Conservation (phyloP, 371 early-diverging fungal genomes). For the Cladochytrium tenue region DNA sequence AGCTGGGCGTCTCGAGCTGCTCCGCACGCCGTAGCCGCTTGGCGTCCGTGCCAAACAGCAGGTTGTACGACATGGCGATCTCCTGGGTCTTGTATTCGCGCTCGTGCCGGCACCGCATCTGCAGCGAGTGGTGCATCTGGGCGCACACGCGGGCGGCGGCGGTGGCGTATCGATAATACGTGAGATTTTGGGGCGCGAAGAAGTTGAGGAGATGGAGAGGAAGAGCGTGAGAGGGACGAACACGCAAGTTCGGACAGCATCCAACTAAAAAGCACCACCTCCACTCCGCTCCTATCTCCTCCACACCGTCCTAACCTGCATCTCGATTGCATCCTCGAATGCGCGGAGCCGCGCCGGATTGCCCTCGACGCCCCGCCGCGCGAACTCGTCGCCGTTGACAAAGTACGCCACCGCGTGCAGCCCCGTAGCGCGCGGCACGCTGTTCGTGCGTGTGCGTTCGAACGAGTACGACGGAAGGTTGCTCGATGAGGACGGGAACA, state of each 20-base stretch:
- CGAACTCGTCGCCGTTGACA: conserved; percentile 11
- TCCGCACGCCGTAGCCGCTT: too few species aligned
- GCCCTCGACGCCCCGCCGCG: conserved; percentile 17
- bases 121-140: conserved; percentile 38
- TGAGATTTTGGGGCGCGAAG: too few species aligned
- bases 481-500: conserved; percentile 14
- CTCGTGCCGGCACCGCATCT: conserved; percentile 11
- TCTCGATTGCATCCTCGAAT: conserved; percentile 16
- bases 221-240: too few species aligned
- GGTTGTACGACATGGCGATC: conserved; percentile 7
- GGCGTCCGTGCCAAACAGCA: conserved; percentile 35
- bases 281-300: too few species aligned
- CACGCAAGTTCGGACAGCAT: too few species aligned
- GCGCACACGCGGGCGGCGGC: too few species aligned
- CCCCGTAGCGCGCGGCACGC: conserved; percentile 8
- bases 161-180: too few species aligned
- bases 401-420: conserved; percentile 11
- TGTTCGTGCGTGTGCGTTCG: conserved; percentile 12
- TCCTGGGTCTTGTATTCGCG: conserved; percentile 15
- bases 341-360: conserved; percentile 3
- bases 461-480: conserved; percentile 17
- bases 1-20: too few species aligned
- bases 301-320: too few species aligned
- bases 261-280: too few species aligned
- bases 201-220: too few species aligned